Base-by-base conservation (phyloP, 129 eudicot genomes). In the Tagetes erecta region DNA sequence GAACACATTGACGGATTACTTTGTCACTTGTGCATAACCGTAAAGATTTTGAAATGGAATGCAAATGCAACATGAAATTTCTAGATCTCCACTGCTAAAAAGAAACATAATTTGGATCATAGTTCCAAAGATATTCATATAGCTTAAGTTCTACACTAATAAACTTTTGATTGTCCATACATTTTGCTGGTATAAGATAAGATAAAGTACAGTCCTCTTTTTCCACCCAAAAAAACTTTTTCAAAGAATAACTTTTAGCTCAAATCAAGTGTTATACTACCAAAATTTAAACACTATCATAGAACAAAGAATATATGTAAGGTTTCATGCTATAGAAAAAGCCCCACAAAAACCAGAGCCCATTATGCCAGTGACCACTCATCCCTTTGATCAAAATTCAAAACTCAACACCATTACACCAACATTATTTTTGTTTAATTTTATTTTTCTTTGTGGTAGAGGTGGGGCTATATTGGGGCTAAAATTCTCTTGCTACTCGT, bases 281-380 rank as follows among this genome's bases (percentile, higher is more conserved):
- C 55, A 3, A 12, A 12, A 49, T 12, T 5, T 9, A 44, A 10
- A 45, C 30, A 45, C 11, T 27, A 45, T 44, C 57, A 31, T 31
- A 44, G 35, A 45, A 45, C 9, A 10, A 30, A 31, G 41, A 42
- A 7, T 44, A 10, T 30, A n/a, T 67, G 38, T 67, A 12, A n/a
- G 70, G 72, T 44, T 67, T 45, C 27, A 67, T 45, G 39, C 34
- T 67, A 44, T 30, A 30, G 2, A 27, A 42, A 67, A 67, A 67
- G 31, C 8, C 13, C 33, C 30, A 67, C 27, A 46, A 67, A 30
- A 10, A 31, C 39, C 31, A 14, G n/a, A 49, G 8, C 27, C 55
- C 55, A 49, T 49, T 20, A 49, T 49, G 20, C 12, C 55, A 11
- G 20, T 1, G 55, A 0, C 12, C 2, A 49, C 55, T 11, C 27